These are phyloP conservation scores for Thraustochytrium striatum DNA, from an alignment of 352 stramenopile genomes.

Conservation along the genomic window DNA sequence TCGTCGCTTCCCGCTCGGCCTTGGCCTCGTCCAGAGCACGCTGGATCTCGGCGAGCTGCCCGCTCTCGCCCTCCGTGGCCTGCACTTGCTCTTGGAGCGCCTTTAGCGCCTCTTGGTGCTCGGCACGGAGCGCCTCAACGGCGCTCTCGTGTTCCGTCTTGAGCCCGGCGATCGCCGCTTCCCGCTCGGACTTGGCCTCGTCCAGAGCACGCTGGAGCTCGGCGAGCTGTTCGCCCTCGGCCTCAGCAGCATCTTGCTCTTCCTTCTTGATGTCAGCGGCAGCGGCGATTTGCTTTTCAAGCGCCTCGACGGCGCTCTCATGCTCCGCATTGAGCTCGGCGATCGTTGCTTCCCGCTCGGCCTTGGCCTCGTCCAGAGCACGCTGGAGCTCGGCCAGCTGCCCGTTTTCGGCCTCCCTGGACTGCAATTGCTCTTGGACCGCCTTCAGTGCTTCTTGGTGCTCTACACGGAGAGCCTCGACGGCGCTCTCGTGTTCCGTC, in stretches of 20 bases:
- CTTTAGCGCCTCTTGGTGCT: not conserved
- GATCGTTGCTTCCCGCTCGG: not conserved
- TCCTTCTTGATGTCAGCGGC: not conserved
- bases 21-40: not conserved
- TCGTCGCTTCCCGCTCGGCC: not conserved
- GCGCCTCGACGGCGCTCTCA: not conserved
- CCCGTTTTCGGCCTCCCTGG: not conserved
- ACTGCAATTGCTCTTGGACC: not conserved
- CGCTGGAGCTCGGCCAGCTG: not conserved
- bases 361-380: not conserved
- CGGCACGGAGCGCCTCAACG: not conserved
- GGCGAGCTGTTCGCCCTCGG: not conserved
- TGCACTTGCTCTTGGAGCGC: not conserved
- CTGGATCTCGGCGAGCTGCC: not conserved
- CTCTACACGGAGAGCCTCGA: not conserved
- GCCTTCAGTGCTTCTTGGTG: constrained; percentile 4
- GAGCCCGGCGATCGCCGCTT: not conserved
- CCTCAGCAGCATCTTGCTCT: not conserved
- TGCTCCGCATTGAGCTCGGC: not conserved
- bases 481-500: not conserved
- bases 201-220: not conserved
- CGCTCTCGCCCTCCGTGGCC: not conserved
- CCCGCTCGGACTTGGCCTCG: not conserved
- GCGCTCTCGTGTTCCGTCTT: not conserved
- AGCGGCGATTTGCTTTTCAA: not conserved